Percentiles rank a stretch among this genome's conserved stretches.
These are phyloP conservation scores for Colletotrichum lupini DNA, from an alignment of 2,329 filamentous ascomycete genomes.

Conservation along the genomic window DNA sequence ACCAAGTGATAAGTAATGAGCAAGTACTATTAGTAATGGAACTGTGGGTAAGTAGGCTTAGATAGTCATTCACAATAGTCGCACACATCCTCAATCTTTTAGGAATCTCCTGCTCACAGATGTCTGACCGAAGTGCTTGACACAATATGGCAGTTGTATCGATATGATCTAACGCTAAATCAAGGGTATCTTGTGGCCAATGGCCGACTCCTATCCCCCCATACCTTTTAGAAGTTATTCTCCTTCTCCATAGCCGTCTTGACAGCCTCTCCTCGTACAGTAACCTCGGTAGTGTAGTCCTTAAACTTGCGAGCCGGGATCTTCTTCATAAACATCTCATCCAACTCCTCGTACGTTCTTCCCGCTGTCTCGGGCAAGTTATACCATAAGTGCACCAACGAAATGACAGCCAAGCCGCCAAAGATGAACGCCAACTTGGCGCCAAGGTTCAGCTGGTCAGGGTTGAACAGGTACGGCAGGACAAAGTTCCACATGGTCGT, in stretches of 20 bases:
- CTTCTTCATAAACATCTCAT: slow-evolving; percentile 42
- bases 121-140: neutral
- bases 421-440: slow-evolving; percentile 55
- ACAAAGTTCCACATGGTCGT: slow-evolving; percentile 34
- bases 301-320: slow-evolving; percentile 42
- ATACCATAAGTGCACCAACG: slow-evolving; percentile 46
- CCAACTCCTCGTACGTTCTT: slow-evolving; percentile 41
- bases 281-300: slow-evolving; percentile 35
- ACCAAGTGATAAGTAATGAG: too few species aligned
- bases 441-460: slow-evolving; percentile 44
- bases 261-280: slow-evolving; percentile 18
- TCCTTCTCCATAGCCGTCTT: slow-evolving; percentile 23
- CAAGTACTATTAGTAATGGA: too few species aligned
- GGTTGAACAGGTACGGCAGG: slow-evolving; percentile 41
- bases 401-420: slow-evolving; percentile 46
- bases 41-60: too few species aligned
- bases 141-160: neutral
- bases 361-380: slow-evolving; percentile 49
- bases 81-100: neutral
- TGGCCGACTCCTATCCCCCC: neutral
- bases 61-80: neutral
- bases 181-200: neutral
- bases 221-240: slow-evolving; percentile 4
- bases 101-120: neutral
- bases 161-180: neutral